These are phyloP conservation scores for Nigrospora sphaerica DNA, from an alignment of 2,329 filamentous ascomycete species.

Conservation along the genomic window DNA sequence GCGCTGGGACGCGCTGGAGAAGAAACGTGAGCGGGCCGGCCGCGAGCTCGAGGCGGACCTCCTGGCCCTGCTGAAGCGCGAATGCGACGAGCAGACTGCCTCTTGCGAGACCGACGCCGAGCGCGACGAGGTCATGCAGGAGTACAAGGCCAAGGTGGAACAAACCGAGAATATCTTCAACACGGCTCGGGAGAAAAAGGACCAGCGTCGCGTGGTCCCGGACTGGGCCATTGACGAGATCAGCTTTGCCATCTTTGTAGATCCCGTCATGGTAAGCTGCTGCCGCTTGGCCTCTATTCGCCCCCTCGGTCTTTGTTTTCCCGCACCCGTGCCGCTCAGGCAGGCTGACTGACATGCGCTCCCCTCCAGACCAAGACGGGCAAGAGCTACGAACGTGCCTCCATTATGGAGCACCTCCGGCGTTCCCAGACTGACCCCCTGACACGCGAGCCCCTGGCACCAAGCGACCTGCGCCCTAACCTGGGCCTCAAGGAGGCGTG, in stretches of 20 bases:
- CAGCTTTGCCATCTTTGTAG: constrained; percentile 66
- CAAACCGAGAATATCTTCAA: constrained; percentile 44
- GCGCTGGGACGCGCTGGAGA: constrained; percentile 73
- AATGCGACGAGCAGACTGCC: constrained; percentile 32
- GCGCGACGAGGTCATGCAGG: constrained; percentile 36
- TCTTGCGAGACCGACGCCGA: constrained; percentile 27
- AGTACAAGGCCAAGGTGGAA: constrained; percentile 39
- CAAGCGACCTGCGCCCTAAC: constrained; percentile 72
- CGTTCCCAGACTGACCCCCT: constrained; percentile 71
- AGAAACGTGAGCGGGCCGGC: constrained; percentile 46
- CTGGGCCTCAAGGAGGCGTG: constrained; percentile 75
- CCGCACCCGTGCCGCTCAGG: background rate
- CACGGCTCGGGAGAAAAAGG: constrained; percentile 32
- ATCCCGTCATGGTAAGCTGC: constrained; percentile 51
- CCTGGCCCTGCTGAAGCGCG: constrained; percentile 40
- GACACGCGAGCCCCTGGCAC: constrained; percentile 66
- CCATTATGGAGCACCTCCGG: constrained; percentile 79
- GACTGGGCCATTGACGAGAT: constrained; percentile 75
- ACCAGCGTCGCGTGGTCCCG: constrained; percentile 54
- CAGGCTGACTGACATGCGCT: too few species aligned
- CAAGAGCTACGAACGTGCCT: constrained; percentile 81
- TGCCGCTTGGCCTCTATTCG: background rate
- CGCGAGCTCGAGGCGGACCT: constrained; percentile 54
- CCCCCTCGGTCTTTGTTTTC: background rate
- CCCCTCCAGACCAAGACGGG: constrained; percentile 65